These are phyloP conservation scores for Rauvolfia tetraphylla DNA, from an alignment of 257 asterid genomes.

Conservation along the genomic window DNA sequence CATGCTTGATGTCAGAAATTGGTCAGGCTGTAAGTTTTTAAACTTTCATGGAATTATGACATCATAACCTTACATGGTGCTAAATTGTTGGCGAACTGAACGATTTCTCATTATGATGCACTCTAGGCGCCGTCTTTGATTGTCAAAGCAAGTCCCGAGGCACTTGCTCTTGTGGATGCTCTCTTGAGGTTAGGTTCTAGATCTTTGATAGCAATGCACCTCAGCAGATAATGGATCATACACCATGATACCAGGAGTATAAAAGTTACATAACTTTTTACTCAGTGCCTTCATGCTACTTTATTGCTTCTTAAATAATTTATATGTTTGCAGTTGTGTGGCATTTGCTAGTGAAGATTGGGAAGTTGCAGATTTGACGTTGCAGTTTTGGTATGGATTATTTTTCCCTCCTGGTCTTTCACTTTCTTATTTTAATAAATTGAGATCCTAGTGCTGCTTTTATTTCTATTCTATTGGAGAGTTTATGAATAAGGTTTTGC, in stretches of 20 bases:
- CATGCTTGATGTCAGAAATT: constrained; percentile 87
- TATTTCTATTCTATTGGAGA: background rate
- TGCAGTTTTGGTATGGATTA: constrained; percentile 70
- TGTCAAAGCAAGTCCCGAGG: constrained; percentile 66
- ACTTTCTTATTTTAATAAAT: background rate
- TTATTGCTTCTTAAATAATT: background rate
- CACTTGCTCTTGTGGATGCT: constrained; percentile 64
- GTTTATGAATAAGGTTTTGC: background rate
- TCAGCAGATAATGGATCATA: background rate
- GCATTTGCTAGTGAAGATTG: constrained; percentile 82
- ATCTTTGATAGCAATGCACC: constrained; percentile 8
- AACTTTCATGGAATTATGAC: background rate
- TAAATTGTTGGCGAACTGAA: background rate
- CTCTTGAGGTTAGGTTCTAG: constrained; percentile 59
- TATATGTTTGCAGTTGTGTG: constrained; percentile 55
- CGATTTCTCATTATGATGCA: constrained; percentile 21
- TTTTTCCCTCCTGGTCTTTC: constrained; percentile 9
- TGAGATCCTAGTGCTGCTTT: background rate
- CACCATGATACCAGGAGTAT: background rate
- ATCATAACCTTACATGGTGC: background rate
- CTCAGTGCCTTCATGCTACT: too few species aligned
- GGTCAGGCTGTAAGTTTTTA: constrained; percentile 80
- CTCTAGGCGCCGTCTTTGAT: constrained; percentile 71
- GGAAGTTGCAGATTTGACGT: constrained; percentile 86
- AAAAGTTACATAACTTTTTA: background rate